Conservation (phyloP, 768 basidiomycete genomes). For the Psilocybe tampanensis region DNA sequence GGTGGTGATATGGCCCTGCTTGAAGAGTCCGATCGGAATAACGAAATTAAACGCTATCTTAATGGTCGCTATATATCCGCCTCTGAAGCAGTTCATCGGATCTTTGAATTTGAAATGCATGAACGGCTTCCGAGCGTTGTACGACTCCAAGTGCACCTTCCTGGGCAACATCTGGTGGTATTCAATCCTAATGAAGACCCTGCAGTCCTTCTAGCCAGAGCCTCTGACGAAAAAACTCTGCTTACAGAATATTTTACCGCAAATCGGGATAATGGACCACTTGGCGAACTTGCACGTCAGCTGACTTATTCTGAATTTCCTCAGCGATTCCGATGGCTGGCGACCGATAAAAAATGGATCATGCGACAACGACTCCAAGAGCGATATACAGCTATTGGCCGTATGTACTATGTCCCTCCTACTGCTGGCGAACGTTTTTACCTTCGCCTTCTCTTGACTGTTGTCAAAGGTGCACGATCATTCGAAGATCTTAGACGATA, state of each 20-base stretch:
- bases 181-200: slow-evolving; percentile 33
- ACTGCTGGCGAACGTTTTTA: slow-evolving; percentile 41
- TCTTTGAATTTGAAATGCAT: slow-evolving; percentile 37
- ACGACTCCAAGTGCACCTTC: slow-evolving; percentile 45
- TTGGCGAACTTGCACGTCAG: slow-evolving; percentile 18
- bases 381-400: slow-evolving; percentile 33
- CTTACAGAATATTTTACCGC: slow-evolving; percentile 34
- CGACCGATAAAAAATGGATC: slow-evolving; percentile 27
- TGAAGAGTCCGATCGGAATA: slow-evolving; percentile 26
- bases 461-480: slow-evolving; percentile 35
- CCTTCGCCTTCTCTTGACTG: slow-evolving; percentile 39
- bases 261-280: slow-evolving; percentile 16
- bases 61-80: slow-evolving; percentile 38
- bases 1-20: slow-evolving; percentile 26
- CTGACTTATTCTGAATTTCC: slow-evolving; percentile 41
- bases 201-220: slow-evolving; percentile 23
- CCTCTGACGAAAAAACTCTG: slow-evolving; percentile 23
- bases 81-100: slow-evolving; percentile 36
- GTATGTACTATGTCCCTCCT: slow-evolving; percentile 42
- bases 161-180: slow-evolving; percentile 37
- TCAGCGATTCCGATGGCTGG: slow-evolving; percentile 14
- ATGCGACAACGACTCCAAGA: slow-evolving; percentile 19
- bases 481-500: slow-evolving; percentile 25
- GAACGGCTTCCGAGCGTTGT: slow-evolving; percentile 38
- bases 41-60: slow-evolving; percentile 39